Evolutionary conservation across 352 stramenopile species (phyloP), one percentile per base, ranked within the genome.

Genomic region (Phytophthora multivora): DNA sequence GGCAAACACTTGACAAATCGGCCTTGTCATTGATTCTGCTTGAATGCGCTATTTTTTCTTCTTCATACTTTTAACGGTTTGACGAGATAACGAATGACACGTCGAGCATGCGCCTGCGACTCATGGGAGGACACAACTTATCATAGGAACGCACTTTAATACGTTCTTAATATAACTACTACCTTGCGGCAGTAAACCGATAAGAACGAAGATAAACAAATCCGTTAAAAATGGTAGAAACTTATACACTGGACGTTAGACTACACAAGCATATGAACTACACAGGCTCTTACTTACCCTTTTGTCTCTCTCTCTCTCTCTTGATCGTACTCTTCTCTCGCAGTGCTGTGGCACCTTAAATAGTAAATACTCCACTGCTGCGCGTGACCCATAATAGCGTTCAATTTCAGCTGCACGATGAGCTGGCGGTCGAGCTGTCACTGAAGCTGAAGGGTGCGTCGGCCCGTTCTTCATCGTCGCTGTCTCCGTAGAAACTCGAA

Each of bases 281-380:
- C 43, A 64, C 23, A 45, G 15, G 15, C 19, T 19, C 28, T 13
- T 41, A 21, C 30, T 41, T 25, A 8, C 26, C 25, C 45, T 12
- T 42, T 43, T 43, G 13, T 36, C 31, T 48, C 11, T 58, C 50
- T 12, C 0, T 52, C 46, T 55, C 40, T 50, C 47, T 35, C 26
- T 30, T 39, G 10, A 19, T 48, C 38, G 49, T 30, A 25, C 5
- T 25, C 7, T 21, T 50, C 13, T 54, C 63, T 60, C 61, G 56
- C 66, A 64, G 66, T 68, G 55, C 66, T 57, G 55, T 62, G 66
- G 66, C 68, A 63, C 45, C 50, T 71, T 77, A 77, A 77, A 77
- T 77, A 77, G 59, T 66, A 76, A 76, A 73, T 73, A 77, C 45
- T 61, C 59, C 54, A 64, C 63, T 73, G 63, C 63, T 63, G 19